A percentile compares a stretch with the other conserved stretches of the same genome.
These are phyloP conservation scores for Xylaria bambusicola DNA, from an alignment of 495 filamentous ascomycete genomes.

Conservation along the genomic window DNA sequence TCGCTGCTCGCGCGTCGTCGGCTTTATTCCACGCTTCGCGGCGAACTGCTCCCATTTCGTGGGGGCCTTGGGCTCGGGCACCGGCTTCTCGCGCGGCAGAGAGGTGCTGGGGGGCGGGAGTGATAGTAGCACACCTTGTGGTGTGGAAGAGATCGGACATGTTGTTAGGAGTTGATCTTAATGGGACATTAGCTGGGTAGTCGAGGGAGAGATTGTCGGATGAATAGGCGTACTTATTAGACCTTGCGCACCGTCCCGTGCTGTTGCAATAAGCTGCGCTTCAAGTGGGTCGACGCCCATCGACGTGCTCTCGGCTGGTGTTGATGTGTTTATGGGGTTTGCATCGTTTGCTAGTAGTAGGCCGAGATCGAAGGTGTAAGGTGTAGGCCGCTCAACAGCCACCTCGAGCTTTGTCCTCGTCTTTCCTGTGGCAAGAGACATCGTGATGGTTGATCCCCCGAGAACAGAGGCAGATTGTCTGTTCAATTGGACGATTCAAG, in stretches of 20 bases:
- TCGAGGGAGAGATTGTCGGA: not conserved
- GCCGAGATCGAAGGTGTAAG: conserved; percentile 90
- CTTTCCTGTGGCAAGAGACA: conserved; percentile 32
- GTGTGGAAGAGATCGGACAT: conserved; percentile 69
- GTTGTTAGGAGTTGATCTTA: conserved; percentile 78
- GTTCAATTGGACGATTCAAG: not conserved
- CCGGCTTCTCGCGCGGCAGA: conserved; percentile 86
- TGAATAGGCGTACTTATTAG: conserved; percentile 58
- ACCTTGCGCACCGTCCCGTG: conserved; percentile 83
- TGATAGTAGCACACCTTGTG: conserved; percentile 69
- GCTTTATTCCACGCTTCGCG: conserved; percentile 89
- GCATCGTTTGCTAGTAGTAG: conserved; percentile 79
- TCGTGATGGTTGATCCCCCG: conserved; percentile 23
- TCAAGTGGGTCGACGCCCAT: conserved; percentile 53
- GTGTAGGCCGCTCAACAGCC: conserved; percentile 77
- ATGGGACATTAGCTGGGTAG: not conserved
- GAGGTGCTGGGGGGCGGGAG: conserved; percentile 68
- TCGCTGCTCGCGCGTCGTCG: conserved; percentile 66
- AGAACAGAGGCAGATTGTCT: not conserved
- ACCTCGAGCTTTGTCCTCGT: conserved; percentile 51
- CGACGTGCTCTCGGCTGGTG: conserved; percentile 28
- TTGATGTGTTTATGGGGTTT: conserved; percentile 66
- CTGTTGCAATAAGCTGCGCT: conserved; percentile 61
- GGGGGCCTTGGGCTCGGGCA: conserved; percentile 74
- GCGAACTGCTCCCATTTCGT: conserved; percentile 97